phyloP scores from a whole-genome alignment of 805 yeast genomes.

The Metschnikowia aberdeeniae region DNA sequence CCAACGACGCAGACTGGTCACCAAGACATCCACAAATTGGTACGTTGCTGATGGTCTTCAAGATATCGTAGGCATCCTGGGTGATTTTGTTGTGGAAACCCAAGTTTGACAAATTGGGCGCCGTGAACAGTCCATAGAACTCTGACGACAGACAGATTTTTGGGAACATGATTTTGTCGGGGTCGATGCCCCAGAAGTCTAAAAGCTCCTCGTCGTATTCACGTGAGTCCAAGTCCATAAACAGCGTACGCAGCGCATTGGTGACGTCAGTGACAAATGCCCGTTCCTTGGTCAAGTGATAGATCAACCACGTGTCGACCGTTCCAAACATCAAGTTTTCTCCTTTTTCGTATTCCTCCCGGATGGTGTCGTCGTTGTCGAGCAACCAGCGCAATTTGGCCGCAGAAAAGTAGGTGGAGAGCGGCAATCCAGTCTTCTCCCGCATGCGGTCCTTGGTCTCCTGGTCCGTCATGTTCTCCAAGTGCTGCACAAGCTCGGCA shows the following conservation, averaged over 20 bases:
- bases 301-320: conserved; percentile 89
- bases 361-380: conserved; percentile 67
- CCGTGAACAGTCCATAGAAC: conserved; percentile 64
- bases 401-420: conserved; percentile 89
- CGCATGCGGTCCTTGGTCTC: conserved; percentile 56
- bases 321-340: conserved; percentile 87
- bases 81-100: conserved; percentile 52
- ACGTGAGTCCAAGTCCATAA: conserved; percentile 74
- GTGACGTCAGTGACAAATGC: conserved; percentile 81
- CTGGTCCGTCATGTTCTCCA: conserved; percentile 50
- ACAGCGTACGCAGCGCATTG: conserved; percentile 87
- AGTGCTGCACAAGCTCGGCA: conserved; percentile 59
- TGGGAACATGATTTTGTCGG: conserved; percentile 61
- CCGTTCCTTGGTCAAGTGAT: conserved; percentile 69
- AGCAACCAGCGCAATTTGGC: conserved; percentile 86
- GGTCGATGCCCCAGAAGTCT: conserved; percentile 76
- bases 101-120: conserved; percentile 53
- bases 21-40: conserved; percentile 91
- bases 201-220: conserved; percentile 75
- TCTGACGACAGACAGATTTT: conserved; percentile 76
- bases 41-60: conserved; percentile 48
- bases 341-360: conserved; percentile 66
- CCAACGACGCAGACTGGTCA: conserved; percentile 90
- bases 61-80: conserved; percentile 47
- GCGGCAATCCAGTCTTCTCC: conserved; percentile 75